phyloP scores from a whole-genome alignment of 805 yeast genomes.

The Candida boleticola region DNA sequence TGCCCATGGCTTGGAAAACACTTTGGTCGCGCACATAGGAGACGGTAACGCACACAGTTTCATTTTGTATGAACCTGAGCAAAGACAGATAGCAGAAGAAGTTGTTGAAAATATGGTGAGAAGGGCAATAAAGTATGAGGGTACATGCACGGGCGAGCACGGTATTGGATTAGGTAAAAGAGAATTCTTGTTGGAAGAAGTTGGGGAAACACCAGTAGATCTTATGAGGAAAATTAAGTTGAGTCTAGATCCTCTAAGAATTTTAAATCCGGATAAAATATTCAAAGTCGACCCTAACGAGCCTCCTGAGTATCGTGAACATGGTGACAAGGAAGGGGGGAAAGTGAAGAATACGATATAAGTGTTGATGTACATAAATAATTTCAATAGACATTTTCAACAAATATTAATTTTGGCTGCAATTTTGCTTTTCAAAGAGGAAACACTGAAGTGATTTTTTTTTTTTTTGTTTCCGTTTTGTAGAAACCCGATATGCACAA shows the following conservation, averaged over 20 bases:
- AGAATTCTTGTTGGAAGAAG: conserved; percentile 54
- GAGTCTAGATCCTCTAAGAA: conserved; percentile 66
- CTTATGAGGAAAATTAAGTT: conserved; percentile 70
- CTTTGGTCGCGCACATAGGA: conserved; percentile 78
- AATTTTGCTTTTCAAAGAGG: too few relatives aligned
- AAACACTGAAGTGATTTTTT: too few relatives aligned
- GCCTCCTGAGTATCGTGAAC: conserved; percentile 9
- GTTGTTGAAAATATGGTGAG: conserved; percentile 26
- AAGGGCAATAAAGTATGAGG: conserved; percentile 44
- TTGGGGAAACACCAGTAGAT: conserved; percentile 64
- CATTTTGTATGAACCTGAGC: conserved; percentile 55
- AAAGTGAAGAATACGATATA: neutral
- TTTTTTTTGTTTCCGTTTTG: too few relatives aligned
- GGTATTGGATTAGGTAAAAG: conserved; percentile 81
- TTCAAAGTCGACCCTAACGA: conserved; percentile 62
- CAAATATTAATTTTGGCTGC: too few relatives aligned
- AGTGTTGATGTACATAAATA: too few relatives aligned
- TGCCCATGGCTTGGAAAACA: conserved; percentile 48
- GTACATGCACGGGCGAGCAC: conserved; percentile 86
- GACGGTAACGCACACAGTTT: conserved; percentile 81
- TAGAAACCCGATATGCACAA: too few relatives aligned
- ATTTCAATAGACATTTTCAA: too few relatives aligned
- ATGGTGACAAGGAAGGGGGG: neutral
- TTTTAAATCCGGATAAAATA: conserved; percentile 76
- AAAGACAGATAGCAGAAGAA: conserved; percentile 38